These are phyloP conservation scores for Hypoxylon crocopeplum DNA, from an alignment of 495 filamentous ascomycete species.

Conservation along the genomic window DNA sequence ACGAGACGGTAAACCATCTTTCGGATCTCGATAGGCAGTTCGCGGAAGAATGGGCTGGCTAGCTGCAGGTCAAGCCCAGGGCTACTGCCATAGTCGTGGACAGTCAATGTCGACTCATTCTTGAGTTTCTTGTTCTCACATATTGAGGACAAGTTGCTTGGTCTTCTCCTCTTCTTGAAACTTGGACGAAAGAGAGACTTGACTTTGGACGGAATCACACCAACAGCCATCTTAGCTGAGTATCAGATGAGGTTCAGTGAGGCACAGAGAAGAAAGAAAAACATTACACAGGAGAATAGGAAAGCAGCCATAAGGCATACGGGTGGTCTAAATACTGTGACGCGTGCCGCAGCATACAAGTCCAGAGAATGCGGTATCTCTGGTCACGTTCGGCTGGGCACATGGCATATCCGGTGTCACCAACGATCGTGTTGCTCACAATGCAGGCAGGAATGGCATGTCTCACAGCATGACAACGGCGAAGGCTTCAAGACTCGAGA, in stretches of 20 bases:
- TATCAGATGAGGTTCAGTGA: not conserved
- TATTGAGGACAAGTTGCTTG: constrained; percentile 15
- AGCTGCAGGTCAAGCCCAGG: constrained; percentile 20
- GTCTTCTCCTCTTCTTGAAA: constrained; percentile 28
- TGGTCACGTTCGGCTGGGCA: constrained; percentile 14
- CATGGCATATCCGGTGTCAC: constrained; percentile 24
- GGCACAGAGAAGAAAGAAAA: not conserved
- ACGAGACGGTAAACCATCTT: constrained; percentile 43
- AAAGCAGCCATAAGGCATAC: not conserved
- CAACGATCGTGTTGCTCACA: not conserved
- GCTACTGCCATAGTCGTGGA: not conserved
- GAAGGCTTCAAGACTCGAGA: constrained; percentile 12
- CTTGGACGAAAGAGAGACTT: constrained; percentile 33
- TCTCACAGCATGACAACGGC: constrained; percentile 26
- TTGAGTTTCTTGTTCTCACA: constrained; percentile 10
- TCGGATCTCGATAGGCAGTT: constrained; percentile 41
- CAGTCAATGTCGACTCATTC: not conserved
- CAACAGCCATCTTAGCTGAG: constrained; percentile 28
- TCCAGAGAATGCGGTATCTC: not conserved
- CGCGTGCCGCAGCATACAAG: not conserved
- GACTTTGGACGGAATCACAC: constrained; percentile 26
- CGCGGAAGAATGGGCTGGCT: constrained; percentile 34
- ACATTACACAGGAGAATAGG: not conserved
- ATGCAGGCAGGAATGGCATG: constrained; percentile 24
- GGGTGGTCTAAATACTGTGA: constrained; percentile 14